Percentiles rank a stretch among this genome's conserved stretches.
Evolutionary conservation across 2,329 filamentous ascomycete species (phyloP).

Genomic region (Ophiostoma triangulosporum): DNA sequence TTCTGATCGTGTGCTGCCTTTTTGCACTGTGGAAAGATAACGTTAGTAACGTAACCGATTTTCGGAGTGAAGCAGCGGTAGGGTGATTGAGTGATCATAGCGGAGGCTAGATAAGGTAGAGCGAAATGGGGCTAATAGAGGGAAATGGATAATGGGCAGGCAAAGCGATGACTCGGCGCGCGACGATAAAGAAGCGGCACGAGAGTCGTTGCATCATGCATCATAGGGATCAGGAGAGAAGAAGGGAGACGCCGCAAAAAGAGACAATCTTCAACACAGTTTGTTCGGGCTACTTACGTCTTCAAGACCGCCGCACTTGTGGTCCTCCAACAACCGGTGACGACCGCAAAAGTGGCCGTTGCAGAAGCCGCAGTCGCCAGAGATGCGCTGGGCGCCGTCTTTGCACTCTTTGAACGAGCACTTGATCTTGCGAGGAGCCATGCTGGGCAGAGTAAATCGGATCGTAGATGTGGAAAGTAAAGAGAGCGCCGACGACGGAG

Average conservation of each 20-base stretch:
- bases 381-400: conserved; percentile 76
- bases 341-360: conserved; percentile 87
- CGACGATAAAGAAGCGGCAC: not conserved
- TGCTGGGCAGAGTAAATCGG: conserved; percentile 20
- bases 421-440: conserved; percentile 64
- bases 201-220: too few relatives aligned
- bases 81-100: not conserved
- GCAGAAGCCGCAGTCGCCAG: conserved; percentile 94
- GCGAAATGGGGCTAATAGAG: not conserved
- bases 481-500: not conserved
- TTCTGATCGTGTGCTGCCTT: conserved; percentile 94
- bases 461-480: not conserved
- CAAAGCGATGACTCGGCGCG: not conserved
- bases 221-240: too few relatives aligned
- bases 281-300: conserved; percentile 43
- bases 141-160: not conserved
- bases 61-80: not conserved
- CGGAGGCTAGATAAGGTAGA: conserved; percentile 7
- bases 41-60: conserved; percentile 26
- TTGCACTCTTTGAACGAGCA: conserved; percentile 87
- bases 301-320: conserved; percentile 85
- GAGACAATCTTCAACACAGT: not conserved
- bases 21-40: conserved; percentile 55
- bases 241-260: not conserved
- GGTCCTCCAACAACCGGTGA: conserved; percentile 85